A percentile compares a stretch with the other conserved stretches of the same genome.
Conservation (phyloP, 2,329 filamentous ascomycete species). For the Clonostachys rosea region DNA sequence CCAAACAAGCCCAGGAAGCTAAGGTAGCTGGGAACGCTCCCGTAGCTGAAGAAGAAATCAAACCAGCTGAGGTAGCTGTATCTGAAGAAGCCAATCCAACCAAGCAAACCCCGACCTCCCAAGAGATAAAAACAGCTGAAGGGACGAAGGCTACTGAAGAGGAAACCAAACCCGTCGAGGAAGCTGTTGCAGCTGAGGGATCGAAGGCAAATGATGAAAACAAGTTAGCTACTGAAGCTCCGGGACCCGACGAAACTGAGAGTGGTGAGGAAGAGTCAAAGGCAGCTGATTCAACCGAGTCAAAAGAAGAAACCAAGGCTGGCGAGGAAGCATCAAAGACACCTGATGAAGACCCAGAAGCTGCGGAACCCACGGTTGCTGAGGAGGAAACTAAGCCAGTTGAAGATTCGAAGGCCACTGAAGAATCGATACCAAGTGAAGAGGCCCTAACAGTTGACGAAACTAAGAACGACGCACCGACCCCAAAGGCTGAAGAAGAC, state of each 20-base stretch:
- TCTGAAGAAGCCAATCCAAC: neutral
- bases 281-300: neutral
- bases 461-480: neutral
- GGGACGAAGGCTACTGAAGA: neutral
- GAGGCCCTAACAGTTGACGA: neutral
- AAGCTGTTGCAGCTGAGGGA: neutral
- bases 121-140: neutral
- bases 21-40: neutral
- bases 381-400: no score
- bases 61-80: neutral
- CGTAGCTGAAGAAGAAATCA: neutral
- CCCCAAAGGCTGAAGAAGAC: no score
- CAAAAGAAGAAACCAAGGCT: neutral
- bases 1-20: neutral
- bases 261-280: neutral
- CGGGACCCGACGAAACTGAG: no score
- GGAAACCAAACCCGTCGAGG: neutral
- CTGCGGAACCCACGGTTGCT: neutral
- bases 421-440: neutral
- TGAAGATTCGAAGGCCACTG: neutral
- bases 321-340: neutral
- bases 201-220: neutral
- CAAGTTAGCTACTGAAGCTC: neutral
- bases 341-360: neutral
- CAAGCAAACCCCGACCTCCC: neutral